Percentiles rank a stretch among this genome's conserved stretches.
Evolutionary conservation across 768 basidiomycete species (phyloP).

Genomic region (Naganishia randhawae): DNA sequence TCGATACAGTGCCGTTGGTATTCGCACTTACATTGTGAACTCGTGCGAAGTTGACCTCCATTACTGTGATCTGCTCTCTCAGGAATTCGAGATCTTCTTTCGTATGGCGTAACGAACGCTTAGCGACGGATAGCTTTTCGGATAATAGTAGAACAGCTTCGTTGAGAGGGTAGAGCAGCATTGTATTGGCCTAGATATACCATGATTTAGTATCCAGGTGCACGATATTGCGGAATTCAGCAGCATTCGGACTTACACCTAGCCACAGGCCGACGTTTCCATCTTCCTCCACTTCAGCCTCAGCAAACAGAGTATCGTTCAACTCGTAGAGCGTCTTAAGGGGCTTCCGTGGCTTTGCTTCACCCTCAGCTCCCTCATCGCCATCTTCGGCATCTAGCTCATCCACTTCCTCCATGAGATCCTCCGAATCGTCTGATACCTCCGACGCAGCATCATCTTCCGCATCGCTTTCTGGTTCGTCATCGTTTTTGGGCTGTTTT

Average conservation of each 20-base stretch:
- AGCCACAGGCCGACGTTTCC: constrained; percentile 94
- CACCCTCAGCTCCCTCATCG: constrained; percentile 49
- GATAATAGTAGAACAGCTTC: constrained; percentile 70
- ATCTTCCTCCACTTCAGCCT: constrained; percentile 78
- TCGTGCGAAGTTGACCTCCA: constrained; percentile 92
- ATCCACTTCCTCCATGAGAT: constrained; percentile 41
- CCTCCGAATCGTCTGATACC: constrained; percentile 53
- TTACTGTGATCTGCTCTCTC: constrained; percentile 88
- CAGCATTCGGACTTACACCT: constrained; percentile 61
- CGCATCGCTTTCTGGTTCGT: not conserved
- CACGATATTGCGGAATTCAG: not conserved
- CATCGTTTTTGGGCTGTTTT: constrained; percentile 6
- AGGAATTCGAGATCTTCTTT: constrained; percentile 88
- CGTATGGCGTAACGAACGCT: constrained; percentile 63
- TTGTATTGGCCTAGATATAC: constrained; percentile 77
- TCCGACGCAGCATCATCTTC: constrained; percentile 37
- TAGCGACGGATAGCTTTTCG: constrained; percentile 70
- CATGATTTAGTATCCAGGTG: not conserved
- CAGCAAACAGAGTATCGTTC: constrained; percentile 90
- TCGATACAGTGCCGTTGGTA: not conserved
- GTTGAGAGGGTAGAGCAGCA: constrained; percentile 86
- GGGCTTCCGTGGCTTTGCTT: constrained; percentile 44
- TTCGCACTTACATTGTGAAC: constrained; percentile 66
- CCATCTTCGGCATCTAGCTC: constrained; percentile 42
- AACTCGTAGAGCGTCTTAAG: constrained; percentile 86